phyloP scores from a whole-genome alignment of 805 yeast species.

The Myxozyma melibiosi region DNA sequence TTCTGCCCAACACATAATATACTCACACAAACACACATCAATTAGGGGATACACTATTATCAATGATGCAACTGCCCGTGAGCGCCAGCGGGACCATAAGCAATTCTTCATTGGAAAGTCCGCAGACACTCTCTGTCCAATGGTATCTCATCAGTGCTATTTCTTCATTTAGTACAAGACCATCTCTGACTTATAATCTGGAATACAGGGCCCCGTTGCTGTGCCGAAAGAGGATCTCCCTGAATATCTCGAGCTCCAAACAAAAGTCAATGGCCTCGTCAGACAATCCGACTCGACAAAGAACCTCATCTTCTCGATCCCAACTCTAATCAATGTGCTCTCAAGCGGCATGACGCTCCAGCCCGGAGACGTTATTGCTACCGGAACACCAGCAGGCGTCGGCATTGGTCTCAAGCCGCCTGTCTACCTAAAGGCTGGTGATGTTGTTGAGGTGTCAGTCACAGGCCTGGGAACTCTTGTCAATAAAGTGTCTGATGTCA shows the following conservation, averaged over 20 bases:
- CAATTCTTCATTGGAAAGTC: conserved; percentile 28
- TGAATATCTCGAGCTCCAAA: conserved; percentile 43
- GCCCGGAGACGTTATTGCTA: conserved; percentile 57
- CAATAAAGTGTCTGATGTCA: conserved; percentile 8
- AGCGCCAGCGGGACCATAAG: conserved; percentile 33
- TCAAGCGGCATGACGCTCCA: conserved; percentile 54
- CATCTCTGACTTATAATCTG: background rate
- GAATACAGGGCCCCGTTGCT: conserved; percentile 22
- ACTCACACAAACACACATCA: background rate
- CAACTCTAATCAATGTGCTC: conserved; percentile 49
- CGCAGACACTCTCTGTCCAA: conserved; percentile 23
- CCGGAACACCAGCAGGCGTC: conserved; percentile 60
- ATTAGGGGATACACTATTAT: conserved; percentile 52
- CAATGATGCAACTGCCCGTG: conserved; percentile 58
- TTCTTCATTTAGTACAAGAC: background rate
- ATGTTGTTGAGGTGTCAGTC: conserved; percentile 44
- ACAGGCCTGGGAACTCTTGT: conserved; percentile 24
- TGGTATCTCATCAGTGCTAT: conserved; percentile 5
- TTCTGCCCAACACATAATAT: background rate
- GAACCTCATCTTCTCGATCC: conserved; percentile 53
- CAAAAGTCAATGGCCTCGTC: conserved; percentile 51
- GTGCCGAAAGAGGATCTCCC: conserved; percentile 36
- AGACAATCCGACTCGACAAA: conserved; percentile 51
- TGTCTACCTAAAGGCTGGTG: conserved; percentile 50
- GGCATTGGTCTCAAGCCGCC: conserved; percentile 51